Percentiles rank a stretch among this genome's conserved stretches.
Conservation (phyloP, 306 rosid species). For the Cicer judaicum region DNA sequence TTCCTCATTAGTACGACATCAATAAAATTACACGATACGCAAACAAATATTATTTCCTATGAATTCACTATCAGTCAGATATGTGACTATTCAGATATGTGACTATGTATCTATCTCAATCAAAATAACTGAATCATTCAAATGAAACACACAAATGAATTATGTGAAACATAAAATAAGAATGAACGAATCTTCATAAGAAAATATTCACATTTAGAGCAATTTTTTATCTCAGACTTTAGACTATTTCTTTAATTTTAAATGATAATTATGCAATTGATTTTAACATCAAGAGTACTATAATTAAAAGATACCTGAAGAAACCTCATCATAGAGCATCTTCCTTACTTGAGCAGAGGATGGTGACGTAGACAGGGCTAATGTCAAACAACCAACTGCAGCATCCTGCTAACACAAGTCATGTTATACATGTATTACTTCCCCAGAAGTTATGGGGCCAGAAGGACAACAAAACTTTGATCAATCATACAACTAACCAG, state of each 20-base stretch:
- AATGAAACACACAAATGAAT: slow-evolving; percentile 25
- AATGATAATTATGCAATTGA: slow-evolving; percentile 4
- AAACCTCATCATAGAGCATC: slow-evolving; percentile 68
- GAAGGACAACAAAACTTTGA: slow-evolving; percentile 13
- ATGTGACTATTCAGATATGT: background rate
- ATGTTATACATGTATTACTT: slow-evolving; percentile 30
- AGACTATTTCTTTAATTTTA: background rate
- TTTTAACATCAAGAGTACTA: slow-evolving; percentile 18
- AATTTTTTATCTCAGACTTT: background rate
- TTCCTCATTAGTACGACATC: background rate
- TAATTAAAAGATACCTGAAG: slow-evolving; percentile 56
- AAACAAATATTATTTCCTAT: slow-evolving; percentile 12
- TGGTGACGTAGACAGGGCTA: slow-evolving; percentile 73
- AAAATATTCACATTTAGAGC: background rate
- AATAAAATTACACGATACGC: background rate
- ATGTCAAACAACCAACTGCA: slow-evolving; percentile 80
- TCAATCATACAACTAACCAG: slow-evolving; percentile 67
- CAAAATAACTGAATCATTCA: slow-evolving; percentile 7
- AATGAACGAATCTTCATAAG: slow-evolving; percentile 32
- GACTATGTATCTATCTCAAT: background rate
- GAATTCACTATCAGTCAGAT: background rate
- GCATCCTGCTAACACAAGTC: slow-evolving; percentile 60
- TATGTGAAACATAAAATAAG: slow-evolving; percentile 5
- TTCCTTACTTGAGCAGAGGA: slow-evolving; percentile 67
- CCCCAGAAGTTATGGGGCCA: background rate